These are phyloP conservation scores for Ceratocystis colombiana DNA, from an alignment of 2,329 filamentous ascomycete genomes.

Conservation along the genomic window DNA sequence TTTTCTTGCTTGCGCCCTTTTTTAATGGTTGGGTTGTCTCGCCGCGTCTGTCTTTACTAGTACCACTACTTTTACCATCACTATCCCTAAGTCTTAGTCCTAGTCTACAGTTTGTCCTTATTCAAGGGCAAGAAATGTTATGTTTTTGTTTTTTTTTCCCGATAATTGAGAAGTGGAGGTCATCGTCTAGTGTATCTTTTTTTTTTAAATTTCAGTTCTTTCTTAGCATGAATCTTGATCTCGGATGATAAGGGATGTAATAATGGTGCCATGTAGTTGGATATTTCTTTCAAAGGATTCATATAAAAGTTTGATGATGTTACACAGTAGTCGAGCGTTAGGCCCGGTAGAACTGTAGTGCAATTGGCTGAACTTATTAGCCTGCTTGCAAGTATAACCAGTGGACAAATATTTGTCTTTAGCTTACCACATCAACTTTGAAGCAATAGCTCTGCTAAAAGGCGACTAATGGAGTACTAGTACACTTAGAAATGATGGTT, in stretches of 20 bases:
- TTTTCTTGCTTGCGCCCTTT: conserved; percentile 11
- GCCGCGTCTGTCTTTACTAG: background rate
- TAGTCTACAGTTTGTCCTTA: conserved; percentile 9
- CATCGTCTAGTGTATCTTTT: background rate
- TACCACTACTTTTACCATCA: background rate
- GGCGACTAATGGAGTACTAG: no score
- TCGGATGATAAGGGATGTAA: background rate
- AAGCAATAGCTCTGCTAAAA: no score
- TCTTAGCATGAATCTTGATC: background rate
- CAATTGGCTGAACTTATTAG: no score
- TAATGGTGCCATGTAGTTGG: background rate
- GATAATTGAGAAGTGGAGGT: background rate
- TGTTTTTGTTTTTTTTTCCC: background rate
- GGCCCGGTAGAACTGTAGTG: background rate
- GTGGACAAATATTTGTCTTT: no score
- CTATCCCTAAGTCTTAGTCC: conserved; percentile 7
- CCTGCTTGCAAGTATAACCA: no score
- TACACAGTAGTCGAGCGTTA: background rate
- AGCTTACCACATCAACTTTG: no score
- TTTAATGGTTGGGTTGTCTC: background rate
- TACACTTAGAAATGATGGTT: no score
- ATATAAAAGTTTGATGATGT: background rate
- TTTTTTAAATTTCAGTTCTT: background rate
- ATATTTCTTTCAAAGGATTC: background rate
- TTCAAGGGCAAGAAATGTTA: conserved; percentile 11